A percentile compares a stretch with the other conserved stretches of the same genome.
Evolutionary conservation across 2,329 filamentous ascomycete genomes (phyloP).

Genomic region (Capronia epimyces): DNA sequence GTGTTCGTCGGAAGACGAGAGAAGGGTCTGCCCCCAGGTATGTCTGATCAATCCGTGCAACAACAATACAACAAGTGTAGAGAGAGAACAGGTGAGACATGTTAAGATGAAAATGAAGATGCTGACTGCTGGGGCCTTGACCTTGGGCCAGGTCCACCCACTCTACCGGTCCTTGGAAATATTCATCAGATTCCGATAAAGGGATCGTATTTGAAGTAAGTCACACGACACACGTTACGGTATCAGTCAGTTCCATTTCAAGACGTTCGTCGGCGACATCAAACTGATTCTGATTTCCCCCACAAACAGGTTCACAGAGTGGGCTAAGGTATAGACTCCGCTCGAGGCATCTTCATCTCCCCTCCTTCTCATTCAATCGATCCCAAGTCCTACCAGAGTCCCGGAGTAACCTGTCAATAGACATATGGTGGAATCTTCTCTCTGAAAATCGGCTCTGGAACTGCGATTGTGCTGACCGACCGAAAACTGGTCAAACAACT

Average conservation of each 20-base stretch:
- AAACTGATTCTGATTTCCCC: conserved; percentile 6
- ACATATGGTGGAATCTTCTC: conserved; percentile 42
- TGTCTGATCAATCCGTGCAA: conserved; percentile 12
- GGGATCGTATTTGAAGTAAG: conserved; percentile 31
- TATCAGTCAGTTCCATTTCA: conserved; percentile 40
- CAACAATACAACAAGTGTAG: not conserved
- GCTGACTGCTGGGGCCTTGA: not conserved
- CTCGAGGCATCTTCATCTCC: no score
- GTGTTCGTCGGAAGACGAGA: conserved; percentile 20
- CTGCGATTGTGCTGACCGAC: conserved; percentile 40
- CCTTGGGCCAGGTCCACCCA: conserved; percentile 11
- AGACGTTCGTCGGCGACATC: not conserved
- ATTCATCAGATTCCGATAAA: conserved; percentile 37
- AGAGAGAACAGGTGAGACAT: not conserved
- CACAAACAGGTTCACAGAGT: conserved; percentile 38
- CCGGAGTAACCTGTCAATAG: no score
- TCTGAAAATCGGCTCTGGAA: conserved; percentile 42
- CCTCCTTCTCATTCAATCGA: conserved; percentile 27
- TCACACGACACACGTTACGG: conserved; percentile 29
- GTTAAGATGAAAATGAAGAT: no score
- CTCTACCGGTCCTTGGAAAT: conserved; percentile 39
- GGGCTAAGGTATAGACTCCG: conserved; percentile 36
- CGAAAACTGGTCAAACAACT: conserved; percentile 40
- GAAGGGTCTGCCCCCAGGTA: conserved; percentile 32
- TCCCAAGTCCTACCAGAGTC: conserved; percentile 28